Conservation (phyloP, 2,329 filamentous ascomycete species). For the Calonectria pauciramosa region DNA sequence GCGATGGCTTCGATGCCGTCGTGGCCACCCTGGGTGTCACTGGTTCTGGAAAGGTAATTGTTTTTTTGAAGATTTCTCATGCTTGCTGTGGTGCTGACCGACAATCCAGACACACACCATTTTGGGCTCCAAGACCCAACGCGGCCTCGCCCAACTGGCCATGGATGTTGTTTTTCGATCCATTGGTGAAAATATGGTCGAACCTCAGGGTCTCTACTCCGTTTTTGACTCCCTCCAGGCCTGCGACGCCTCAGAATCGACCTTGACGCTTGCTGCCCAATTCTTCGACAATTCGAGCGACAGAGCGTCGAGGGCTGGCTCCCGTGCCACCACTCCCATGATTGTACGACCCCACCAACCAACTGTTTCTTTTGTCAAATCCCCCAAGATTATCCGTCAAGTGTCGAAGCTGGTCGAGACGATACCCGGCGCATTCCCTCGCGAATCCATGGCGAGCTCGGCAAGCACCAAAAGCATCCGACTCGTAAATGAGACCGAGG, state of each 20-base stretch:
- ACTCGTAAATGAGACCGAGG: constrained; percentile 53
- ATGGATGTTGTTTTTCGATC: constrained; percentile 92
- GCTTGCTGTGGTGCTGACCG: constrained; percentile 16
- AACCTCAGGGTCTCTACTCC: constrained; percentile 68
- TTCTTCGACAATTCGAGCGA: constrained; percentile 87
- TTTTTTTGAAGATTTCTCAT: background rate
- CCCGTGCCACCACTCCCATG: constrained; percentile 78
- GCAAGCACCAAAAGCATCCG: constrained; percentile 60
- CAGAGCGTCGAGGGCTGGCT: constrained; percentile 69
- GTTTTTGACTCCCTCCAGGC: constrained; percentile 81
- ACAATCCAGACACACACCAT: constrained; percentile 88
- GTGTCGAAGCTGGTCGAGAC: constrained; percentile 32
- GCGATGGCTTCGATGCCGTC: constrained; percentile 88
- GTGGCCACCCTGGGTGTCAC: constrained; percentile 94
- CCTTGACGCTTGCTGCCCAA: constrained; percentile 78
- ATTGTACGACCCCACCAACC: constrained; percentile 66
- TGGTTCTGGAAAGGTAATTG: constrained; percentile 89
- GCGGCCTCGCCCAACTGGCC: constrained; percentile 91
- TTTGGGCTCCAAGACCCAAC: constrained; percentile 86
- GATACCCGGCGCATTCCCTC: constrained; percentile 49
- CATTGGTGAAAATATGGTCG: constrained; percentile 79
- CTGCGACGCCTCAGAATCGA: constrained; percentile 85
- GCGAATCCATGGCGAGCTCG: constrained; percentile 49
- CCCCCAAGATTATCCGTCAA: constrained; percentile 38
- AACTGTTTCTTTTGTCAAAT: constrained; percentile 51